Base-by-base conservation (phyloP, 2,329 filamentous ascomycete species). In the Ascochyta rabiei region DNA sequence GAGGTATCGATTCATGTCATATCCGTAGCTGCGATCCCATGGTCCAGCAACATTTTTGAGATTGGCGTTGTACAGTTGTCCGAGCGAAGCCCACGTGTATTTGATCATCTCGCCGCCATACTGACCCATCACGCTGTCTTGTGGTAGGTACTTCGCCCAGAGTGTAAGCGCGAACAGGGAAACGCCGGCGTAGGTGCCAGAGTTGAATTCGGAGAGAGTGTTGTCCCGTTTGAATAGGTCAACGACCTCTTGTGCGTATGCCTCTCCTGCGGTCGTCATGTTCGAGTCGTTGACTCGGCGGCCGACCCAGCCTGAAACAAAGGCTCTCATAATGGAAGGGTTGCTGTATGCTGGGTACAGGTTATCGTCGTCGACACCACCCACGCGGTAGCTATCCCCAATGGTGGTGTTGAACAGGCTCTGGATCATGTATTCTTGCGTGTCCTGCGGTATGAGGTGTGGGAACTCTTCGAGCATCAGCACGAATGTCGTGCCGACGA, bases 1-100 rank as follows among this genome's bases (percentile, higher is more conserved):
- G 4, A 86, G 67, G 61, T 87, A 87, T 6, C 79, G 74, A 49
- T 85, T 86, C 84, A 87, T 86, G 55, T 88, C 84, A 53, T 81
- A 87, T 0, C 84, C 84, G 57, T 88, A 88, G 0, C 80, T 76
- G 0, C 86, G 80, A 67, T 88, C 86, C 85, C 85, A 88, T 0
- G 86, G 86, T 0, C 85, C 86, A 2, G 85, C 85, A 42, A 87
- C 78, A 56, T 87, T 88, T 59, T 79, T 82, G 72, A 88, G 69
- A 2, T 80, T 77, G 0, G 84, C 80, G 48, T 87, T 82, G 76
- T 84, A 88, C 1, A 88, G 76, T 40, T 80, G 61, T 0, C 77
- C 76, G 1, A 84, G 75, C 3, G 78, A 76, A 4, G 78, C 73
- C 85, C 84, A 87, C 0, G 81, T 85, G 13, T 79, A 67, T 4